Base-by-base conservation (phyloP, 768 basidiomycete genomes). In the Rhizopogon rudus region DNA sequence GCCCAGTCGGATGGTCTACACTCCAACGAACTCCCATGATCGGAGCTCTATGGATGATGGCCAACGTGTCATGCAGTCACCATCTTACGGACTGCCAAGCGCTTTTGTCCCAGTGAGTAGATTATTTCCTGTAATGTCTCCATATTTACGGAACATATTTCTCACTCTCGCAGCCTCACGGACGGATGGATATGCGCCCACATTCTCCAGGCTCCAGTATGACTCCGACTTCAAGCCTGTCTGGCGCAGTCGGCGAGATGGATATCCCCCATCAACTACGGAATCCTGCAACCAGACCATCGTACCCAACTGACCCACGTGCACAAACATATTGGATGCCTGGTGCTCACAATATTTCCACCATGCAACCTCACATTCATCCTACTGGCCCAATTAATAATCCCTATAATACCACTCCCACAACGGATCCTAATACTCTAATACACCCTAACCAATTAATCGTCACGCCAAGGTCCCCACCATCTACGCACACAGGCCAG, bases 211-310 rank as follows among this genome's bases (percentile, higher is more conserved):
- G 73, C 17, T 77, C 81, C 0, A 71, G 65, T 64, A 77, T 77
- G 48, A 80, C 75, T 52, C 60, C 69, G 8, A 69, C 74, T 1
- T 79, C 77, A 41, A 76, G 75, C 59, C 71, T 89, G 54, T 81
- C 80, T 28, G 84, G 83, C 55, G 85, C 87, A 25, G 81, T 88
- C 69, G 83, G 82, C 49, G 82, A 84, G 49, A 56, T 75, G 28
- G 70, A 74, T 67, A 64, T 76, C 40, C 71, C 71, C 13, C 70
- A 71, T 8, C 73, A 71, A 29, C 62, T 61, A 29, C 57, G 65
- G 49, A 71, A 65, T 59, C 65, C 57, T 57, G 61, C 55, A 51
- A 60, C 57, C 50, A 59, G 55, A 50, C 44, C 61, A 40, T 54
- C 64, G 46, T 67, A 52, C 64, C 44, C 57, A 41, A 25, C 48